Conservation (phyloP, 1,284 basidiomycete species). For the Melampsora abietis-canadensis region DNA sequence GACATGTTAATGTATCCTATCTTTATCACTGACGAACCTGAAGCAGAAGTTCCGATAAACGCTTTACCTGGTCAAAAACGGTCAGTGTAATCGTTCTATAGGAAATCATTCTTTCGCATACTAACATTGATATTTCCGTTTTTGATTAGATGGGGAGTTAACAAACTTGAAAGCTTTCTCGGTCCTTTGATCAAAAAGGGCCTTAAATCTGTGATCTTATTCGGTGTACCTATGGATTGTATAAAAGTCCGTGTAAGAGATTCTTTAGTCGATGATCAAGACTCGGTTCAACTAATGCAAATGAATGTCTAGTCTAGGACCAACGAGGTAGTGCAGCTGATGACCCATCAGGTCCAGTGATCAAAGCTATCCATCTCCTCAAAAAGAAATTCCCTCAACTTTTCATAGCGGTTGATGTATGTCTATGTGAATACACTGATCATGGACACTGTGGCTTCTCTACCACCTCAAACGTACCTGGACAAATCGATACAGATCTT, state of each 20-base stretch:
- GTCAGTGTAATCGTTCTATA: slow-evolving; percentile 14
- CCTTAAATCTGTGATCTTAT: slow-evolving; percentile 85
- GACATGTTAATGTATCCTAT: slow-evolving; percentile 97
- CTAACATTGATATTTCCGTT: no score
- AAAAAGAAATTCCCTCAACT: slow-evolving; percentile 72
- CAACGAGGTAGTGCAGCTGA: slow-evolving; percentile 79
- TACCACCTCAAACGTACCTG: slow-evolving; percentile 56
- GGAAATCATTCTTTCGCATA: no score
- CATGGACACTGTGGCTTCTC: slow-evolving; percentile 90
- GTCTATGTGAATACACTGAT: slow-evolving; percentile 98
- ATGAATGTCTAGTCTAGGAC: slow-evolving; percentile 61
- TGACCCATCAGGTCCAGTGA: slow-evolving; percentile 84
- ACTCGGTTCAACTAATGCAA: background rate
- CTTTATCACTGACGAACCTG: slow-evolving; percentile 87
- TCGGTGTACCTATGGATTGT: slow-evolving; percentile 85
- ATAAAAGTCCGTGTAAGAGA: slow-evolving; percentile 75
- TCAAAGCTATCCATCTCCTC: slow-evolving; percentile 78
- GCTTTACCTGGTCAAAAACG: slow-evolving; percentile 79
- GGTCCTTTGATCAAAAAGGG: slow-evolving; percentile 85
- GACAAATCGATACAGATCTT: slow-evolving; percentile 61
- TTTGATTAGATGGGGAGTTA: slow-evolving; percentile 71
- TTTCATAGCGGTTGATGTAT: slow-evolving; percentile 91
- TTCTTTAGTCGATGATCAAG: no score
- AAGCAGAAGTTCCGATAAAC: slow-evolving; percentile 71
- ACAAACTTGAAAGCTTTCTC: slow-evolving; percentile 83